A percentile compares a stretch with the other conserved stretches of the same genome.
phyloP scores from a whole-genome alignment of 1,284 basidiomycete genomes.

The Rhodotorula sp. region DNA sequence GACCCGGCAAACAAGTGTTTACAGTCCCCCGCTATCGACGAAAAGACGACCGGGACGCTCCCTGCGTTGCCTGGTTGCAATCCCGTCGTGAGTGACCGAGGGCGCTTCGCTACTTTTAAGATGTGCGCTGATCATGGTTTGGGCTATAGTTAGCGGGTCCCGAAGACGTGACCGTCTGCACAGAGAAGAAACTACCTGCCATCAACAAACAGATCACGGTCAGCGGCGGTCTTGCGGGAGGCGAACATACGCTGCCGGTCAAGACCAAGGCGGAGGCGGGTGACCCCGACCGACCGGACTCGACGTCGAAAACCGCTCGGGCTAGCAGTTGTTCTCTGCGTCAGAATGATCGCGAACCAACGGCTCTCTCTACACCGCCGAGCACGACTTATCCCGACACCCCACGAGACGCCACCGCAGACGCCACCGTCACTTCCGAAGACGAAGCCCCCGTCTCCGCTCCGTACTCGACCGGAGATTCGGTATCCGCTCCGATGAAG shows the following conservation, averaged over 20 bases:
- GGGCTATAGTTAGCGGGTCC: conserved; percentile 5
- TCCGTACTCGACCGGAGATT: too few species aligned
- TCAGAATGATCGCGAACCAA: too few species aligned
- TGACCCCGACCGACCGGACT: too few species aligned
- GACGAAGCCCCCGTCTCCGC: too few species aligned
- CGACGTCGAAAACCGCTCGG: too few species aligned
- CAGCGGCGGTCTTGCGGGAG: conserved; percentile 5
- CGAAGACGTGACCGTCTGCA: conserved; percentile 18
- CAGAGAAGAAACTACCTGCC: conserved; percentile 6
- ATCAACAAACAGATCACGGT: conserved; percentile 9
- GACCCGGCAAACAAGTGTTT: neutral
- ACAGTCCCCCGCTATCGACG: conserved; percentile 8
- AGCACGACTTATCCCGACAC: too few species aligned
- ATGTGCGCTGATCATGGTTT: neutral
- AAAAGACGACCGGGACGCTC: conserved; percentile 14
- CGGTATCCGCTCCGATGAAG: too few species aligned
- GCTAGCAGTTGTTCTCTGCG: too few species aligned
- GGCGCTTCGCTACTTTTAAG: accelerated
- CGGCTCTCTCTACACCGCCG: too few species aligned
- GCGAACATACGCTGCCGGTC: neutral
- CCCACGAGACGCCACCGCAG: too few species aligned
- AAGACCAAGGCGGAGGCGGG: neutral
- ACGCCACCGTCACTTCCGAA: too few species aligned
- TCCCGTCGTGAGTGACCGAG: conserved; percentile 7
- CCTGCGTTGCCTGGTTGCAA: conserved; percentile 23